Evolutionary conservation across 148 eudicot genomes (phyloP).

Genomic region (Nepenthes mirabilis): DNA sequence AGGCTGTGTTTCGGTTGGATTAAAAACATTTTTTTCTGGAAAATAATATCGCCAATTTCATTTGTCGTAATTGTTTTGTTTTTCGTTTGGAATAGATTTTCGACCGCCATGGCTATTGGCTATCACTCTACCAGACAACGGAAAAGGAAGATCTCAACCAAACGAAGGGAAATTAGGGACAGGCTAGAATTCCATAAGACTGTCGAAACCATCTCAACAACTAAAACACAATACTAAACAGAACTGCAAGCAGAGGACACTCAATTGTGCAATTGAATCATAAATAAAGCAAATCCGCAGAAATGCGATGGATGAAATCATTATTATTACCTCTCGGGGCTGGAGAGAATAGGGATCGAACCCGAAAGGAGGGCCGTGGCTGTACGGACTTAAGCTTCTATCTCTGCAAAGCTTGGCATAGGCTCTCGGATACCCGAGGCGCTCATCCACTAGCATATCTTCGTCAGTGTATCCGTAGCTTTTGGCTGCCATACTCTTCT

Average conservation of each 20-base stretch:
- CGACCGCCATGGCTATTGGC: no score
- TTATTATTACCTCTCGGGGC: conserved; percentile 37
- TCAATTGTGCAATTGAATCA: background rate
- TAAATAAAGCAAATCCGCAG: background rate
- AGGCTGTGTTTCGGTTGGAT: no score
- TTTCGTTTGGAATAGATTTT: no score
- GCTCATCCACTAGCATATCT: conserved; percentile 55
- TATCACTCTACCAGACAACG: no score
- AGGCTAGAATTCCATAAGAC: no score
- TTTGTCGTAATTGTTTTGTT: no score
- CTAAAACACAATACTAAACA: background rate
- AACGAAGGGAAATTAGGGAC: no score
- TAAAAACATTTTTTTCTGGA: no score
- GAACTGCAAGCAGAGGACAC: background rate
- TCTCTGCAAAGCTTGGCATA: conserved; percentile 76
- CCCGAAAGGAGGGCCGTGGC: conserved; percentile 66
- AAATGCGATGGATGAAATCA: background rate
- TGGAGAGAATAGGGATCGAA: conserved; percentile 52
- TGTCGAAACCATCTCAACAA: no score
- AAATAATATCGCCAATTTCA: no score
- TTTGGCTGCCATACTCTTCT: conserved; percentile 34
- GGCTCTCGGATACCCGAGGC: conserved; percentile 83
- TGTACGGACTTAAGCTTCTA: conserved; percentile 46
- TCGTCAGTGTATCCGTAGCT: conserved; percentile 41
- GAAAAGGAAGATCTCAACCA: no score